Evolutionary conservation across 2,329 filamentous ascomycete species (phyloP).

Genomic region (Elsinoe australis): DNA sequence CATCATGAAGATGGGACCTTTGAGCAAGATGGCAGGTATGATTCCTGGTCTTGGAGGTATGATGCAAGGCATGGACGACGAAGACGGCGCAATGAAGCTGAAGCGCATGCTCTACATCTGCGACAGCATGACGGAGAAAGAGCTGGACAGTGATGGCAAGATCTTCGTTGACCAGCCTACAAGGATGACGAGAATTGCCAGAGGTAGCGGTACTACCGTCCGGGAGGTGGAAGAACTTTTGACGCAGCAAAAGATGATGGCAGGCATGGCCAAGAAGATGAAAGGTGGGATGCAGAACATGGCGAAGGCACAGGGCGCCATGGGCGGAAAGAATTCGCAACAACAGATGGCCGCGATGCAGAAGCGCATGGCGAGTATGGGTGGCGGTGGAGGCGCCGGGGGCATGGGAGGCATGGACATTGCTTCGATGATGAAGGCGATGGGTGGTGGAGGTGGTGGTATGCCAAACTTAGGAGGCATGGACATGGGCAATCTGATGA

Average conservation of each 20-base stretch:
- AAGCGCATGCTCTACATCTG: constrained; percentile 99
- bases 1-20: constrained; percentile 98
- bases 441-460: constrained; percentile 51
- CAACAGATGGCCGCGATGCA: constrained; percentile 97
- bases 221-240: constrained; percentile 90
- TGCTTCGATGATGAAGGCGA: constrained; percentile 84
- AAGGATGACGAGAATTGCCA: constrained; percentile 84
- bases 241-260: constrained; percentile 99
- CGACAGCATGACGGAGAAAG: constrained; percentile 94
- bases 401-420: constrained; percentile 68
- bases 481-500: constrained; percentile 66
- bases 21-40: constrained; percentile 98
- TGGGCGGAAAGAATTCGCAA: constrained; percentile 85
- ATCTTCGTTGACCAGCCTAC: constrained; percentile 87
- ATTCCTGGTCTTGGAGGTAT: constrained; percentile 89
- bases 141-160: constrained; percentile 92
- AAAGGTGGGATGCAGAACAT: constrained; percentile 97
- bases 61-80: constrained; percentile 95
- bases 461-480: constrained; percentile 53
- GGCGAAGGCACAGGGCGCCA: constrained; percentile 82
- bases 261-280: constrained; percentile 98
- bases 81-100: constrained; percentile 86
- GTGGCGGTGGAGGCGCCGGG: constrained; percentile 58
- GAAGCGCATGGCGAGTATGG: constrained; percentile 88
- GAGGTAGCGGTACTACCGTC: constrained; percentile 83